Percentiles rank a stretch among this genome's conserved stretches.
Conservation (phyloP, 148 eudicot genomes). For the Rhododendron kiyosumense region DNA sequence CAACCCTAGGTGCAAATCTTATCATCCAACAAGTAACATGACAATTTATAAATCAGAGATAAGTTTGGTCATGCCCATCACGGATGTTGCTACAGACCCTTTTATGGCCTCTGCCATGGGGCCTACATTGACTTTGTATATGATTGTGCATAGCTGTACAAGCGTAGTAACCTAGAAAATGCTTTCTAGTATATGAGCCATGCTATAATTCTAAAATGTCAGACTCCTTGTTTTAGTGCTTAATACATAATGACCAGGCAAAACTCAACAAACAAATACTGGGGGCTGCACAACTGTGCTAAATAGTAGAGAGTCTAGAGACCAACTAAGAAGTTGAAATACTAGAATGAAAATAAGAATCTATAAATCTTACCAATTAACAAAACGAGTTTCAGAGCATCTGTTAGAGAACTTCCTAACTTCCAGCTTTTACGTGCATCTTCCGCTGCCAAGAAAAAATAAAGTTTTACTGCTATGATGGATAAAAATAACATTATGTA, state of each 20-base stretch:
- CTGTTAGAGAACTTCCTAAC: slow-evolving; percentile 60
- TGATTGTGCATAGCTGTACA: not conserved
- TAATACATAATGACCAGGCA: not conserved
- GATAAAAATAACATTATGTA: not conserved
- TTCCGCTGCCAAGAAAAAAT: slow-evolving; percentile 48
- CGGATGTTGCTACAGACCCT: not conserved
- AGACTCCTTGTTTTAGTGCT: not conserved
- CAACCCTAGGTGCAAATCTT: not conserved
- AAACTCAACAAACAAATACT: not conserved
- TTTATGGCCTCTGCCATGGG: not conserved
- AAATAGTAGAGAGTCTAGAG: not conserved
- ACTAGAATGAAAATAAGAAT: not conserved
- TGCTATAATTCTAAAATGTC: not conserved
- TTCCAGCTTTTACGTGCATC: slow-evolving; percentile 49
- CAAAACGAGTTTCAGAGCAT: slow-evolving; percentile 83
- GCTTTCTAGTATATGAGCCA: not conserved
- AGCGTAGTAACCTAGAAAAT: not conserved
- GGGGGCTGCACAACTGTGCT: not conserved
- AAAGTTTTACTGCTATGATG: not conserved
- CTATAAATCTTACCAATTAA: slow-evolving; percentile 53
- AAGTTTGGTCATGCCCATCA: not conserved
- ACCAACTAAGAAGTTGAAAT: not conserved
- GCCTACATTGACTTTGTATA: not conserved
- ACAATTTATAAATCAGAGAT: not conserved
- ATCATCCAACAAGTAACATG: not conserved